These are phyloP conservation scores for Metarhizium guizhouense DNA, from an alignment of 2,329 filamentous ascomycete genomes.

Conservation along the genomic window DNA sequence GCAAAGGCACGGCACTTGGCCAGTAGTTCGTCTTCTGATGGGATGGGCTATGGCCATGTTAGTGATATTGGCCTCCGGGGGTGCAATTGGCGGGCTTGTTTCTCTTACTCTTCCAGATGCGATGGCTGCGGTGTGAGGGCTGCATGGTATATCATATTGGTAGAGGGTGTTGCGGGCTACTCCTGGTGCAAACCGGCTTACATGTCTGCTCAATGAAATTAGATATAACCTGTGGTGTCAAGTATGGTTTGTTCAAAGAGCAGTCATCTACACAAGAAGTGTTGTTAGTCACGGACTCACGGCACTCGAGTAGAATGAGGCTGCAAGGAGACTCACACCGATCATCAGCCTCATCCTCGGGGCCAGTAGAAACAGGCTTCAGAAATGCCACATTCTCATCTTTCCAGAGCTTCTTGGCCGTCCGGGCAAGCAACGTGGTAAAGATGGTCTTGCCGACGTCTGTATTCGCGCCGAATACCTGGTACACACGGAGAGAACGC, in stretches of 20 bases:
- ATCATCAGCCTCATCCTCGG: constrained; percentile 60
- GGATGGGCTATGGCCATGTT: constrained; percentile 29
- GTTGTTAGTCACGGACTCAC: not conserved
- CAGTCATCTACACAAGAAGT: not conserved
- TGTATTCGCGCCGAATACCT: constrained; percentile 78
- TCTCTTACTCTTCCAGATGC: constrained; percentile 30
- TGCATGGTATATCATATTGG: constrained; percentile 66
- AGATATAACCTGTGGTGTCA: not conserved
- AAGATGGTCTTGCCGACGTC: constrained; percentile 80
- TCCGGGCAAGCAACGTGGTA: constrained; percentile 61
- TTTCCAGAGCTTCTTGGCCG: constrained; percentile 38
- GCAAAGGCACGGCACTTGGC: constrained; percentile 29
- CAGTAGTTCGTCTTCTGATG: constrained; percentile 42
- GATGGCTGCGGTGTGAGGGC: constrained; percentile 65
- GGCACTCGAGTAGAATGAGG: not conserved
- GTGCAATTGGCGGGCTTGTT: not conserved
- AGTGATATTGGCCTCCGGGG: not conserved
- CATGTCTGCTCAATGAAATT: constrained; percentile 39
- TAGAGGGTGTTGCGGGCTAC: constrained; percentile 48
- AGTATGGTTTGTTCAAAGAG: not conserved
- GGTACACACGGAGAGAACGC: constrained; percentile 59
- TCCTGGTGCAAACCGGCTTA: constrained; percentile 47
- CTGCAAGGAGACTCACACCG: constrained; percentile 36
- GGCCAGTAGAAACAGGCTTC: constrained; percentile 76
- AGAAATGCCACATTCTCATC: constrained; percentile 52